Percentiles rank a stretch among this genome's conserved stretches.
These are phyloP conservation scores for Stereocaulon alpinum DNA, from an alignment of 495 filamentous ascomycete species.

Conservation along the genomic window DNA sequence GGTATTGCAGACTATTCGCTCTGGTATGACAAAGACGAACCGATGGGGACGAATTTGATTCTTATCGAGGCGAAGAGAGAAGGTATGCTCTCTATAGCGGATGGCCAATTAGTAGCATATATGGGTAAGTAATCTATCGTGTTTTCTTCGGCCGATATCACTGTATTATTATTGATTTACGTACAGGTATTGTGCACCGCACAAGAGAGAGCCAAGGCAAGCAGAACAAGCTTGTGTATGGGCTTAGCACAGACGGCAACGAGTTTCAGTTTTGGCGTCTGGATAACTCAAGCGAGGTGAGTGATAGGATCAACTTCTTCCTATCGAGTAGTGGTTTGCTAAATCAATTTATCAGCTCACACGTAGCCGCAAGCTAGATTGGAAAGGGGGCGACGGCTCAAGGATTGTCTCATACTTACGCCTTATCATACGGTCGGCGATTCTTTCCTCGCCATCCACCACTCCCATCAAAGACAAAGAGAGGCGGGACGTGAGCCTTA, in stretches of 20 bases:
- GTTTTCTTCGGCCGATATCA: conserved; percentile 3
- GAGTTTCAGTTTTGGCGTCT: conserved; percentile 7
- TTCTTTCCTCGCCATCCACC: not conserved
- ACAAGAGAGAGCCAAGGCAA: conserved; percentile 7
- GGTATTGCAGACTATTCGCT: conserved; percentile 12
- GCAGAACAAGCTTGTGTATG: conserved; percentile 10
- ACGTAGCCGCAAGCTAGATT: too few relatives aligned
- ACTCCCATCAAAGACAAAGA: not conserved
- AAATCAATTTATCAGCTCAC: too few relatives aligned
- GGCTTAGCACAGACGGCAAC: conserved; percentile 9
- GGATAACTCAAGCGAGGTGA: conserved; percentile 8
- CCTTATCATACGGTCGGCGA: not conserved
- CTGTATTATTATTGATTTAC: conserved; percentile 6
- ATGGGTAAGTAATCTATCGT: conserved; percentile 8
- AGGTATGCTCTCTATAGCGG: conserved; percentile 1
- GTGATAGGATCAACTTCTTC: not conserved
- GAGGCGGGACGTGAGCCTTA: not conserved
- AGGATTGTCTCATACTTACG: conserved; percentile 1
- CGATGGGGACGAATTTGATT: not conserved
- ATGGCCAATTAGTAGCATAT: conserved; percentile 10
- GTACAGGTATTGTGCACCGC: conserved; percentile 10
- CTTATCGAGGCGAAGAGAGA: conserved; percentile 9
- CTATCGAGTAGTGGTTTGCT: conserved; percentile 2
- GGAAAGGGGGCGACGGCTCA: too few relatives aligned
- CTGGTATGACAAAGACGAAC: conserved; percentile 9